Percentiles rank a stretch among this genome's conserved stretches.
phyloP scores from a whole-genome alignment of 495 filamentous ascomycete species.

The Tetracladium setigerum region DNA sequence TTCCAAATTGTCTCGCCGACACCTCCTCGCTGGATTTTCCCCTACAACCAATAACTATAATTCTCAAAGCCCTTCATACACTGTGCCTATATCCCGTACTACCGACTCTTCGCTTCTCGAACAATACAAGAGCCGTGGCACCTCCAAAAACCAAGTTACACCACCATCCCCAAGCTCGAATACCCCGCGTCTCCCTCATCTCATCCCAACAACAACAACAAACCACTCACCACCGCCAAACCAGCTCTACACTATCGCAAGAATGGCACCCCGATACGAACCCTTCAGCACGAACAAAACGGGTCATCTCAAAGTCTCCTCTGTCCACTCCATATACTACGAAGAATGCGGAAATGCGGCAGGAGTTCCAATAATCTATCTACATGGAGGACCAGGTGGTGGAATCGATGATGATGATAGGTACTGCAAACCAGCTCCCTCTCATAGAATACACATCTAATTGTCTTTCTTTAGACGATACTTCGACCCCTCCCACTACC shows the following conservation, averaged over 20 bases:
- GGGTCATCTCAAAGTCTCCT: constrained; percentile 28
- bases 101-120: no score
- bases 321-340: constrained; percentile 33
- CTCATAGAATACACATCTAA: neutral
- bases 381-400: constrained; percentile 39
- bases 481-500: constrained; percentile 37
- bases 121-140: no score
- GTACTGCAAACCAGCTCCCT: neutral
- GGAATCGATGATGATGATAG: constrained; percentile 28
- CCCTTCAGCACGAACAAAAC: constrained; percentile 15
- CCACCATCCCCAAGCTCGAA: no score
- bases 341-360: constrained; percentile 35
- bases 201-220: no score
- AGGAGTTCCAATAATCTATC: constrained; percentile 31
- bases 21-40: no score
- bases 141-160: no score
- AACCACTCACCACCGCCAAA: no score
- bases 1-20: no score
- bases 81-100: no score
- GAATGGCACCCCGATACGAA: constrained; percentile 18
- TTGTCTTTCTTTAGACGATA: constrained; percentile 17
- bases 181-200: no score
- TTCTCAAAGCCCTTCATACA: no score
- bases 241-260: neutral
- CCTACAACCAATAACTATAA: no score